Percentiles rank a stretch among this genome's conserved stretches.
phyloP scores from a whole-genome alignment of 257 asterid species.

The Salvia splendens region DNA sequence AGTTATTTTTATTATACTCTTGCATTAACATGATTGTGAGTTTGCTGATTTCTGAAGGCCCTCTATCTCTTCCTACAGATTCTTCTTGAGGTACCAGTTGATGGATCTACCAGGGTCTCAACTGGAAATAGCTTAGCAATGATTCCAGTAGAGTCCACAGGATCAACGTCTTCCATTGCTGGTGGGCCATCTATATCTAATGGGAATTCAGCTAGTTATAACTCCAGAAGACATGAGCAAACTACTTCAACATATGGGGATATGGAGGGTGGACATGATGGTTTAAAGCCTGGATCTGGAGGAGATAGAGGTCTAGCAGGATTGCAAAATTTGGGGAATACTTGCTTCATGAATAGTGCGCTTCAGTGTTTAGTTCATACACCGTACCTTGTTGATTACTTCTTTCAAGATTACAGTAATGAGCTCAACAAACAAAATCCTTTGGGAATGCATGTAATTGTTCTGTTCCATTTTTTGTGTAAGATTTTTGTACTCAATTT shows the following conservation, averaged over 20 bases:
- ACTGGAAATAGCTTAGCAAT: constrained; percentile 82
- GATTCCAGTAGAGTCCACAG: constrained; percentile 76
- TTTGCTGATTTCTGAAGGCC: no score
- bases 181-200: constrained; percentile 91
- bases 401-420: constrained; percentile 75
- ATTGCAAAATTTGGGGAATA: constrained; percentile 90
- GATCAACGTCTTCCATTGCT: constrained; percentile 77
- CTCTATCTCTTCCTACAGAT: constrained; percentile 36
- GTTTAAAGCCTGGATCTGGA: constrained; percentile 38
- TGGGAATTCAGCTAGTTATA: constrained; percentile 62
- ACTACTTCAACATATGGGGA: constrained; percentile 51
- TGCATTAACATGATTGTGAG: neutral
- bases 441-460: neutral
- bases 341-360: constrained; percentile 98
- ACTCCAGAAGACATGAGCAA: constrained; percentile 46
- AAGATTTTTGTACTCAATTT: constrained; percentile 27
- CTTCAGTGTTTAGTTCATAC: constrained; percentile 97
- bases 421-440: constrained; percentile 62
- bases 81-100: constrained; percentile 74
- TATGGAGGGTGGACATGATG: constrained; percentile 62
- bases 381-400: constrained; percentile 77
- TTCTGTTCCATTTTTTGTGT: no score
- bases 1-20: no score
- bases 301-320: constrained; percentile 82
- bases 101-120: constrained; percentile 67